Evolutionary conservation across 2,329 filamentous ascomycete genomes (phyloP), one percentile per base, ranked within the genome.

Genomic region (Atkinsonella hypoxylon): DNA sequence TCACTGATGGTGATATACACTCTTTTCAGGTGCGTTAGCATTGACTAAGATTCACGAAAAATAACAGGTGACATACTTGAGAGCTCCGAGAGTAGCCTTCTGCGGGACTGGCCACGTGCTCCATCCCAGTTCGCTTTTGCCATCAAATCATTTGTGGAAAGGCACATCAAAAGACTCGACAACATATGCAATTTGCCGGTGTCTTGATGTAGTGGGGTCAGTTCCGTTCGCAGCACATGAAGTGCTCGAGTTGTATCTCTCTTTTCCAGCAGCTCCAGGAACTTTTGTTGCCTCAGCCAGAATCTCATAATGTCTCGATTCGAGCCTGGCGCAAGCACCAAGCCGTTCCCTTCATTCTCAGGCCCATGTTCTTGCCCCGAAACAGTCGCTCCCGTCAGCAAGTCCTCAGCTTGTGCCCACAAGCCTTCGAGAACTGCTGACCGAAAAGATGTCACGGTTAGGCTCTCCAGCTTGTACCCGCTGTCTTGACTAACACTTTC

Each of bases 1-100:
- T 97, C 43, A 95, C 87, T 4, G 89, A 93, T 0, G 93, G 91
- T 1, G 93, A 95, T 64, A 98, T 95, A 51, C 82, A 95, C 26
- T 72, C 78, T 87, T 91, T 58, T 36, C 34, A 48, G 42, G 12
- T 12, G 45, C 32, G 42, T 46, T 34, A 52, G 47, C 38, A 10
- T 26, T 5, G 4, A 26, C 8, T 4, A 26, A 36, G 13, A 15
- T 15, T 15, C 34, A 36, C 26, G 4, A 6, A 26, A 26, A 26
- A 26, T 26, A 26, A 26, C 26, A 26, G 26, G 20, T 9, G 31
- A 69, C 80, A 68, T 72, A 93, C 87, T 88, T 22, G 90, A 95
- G 34, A 97, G 71, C 53, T 93, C 81, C 0, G 87, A 88, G 18
- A 97, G 76, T 4, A 97, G 70, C 15, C 75, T 71, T 55, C 81